Conservation (phyloP, 2,329 filamentous ascomycete genomes). For the Penicillium decumbens region DNA sequence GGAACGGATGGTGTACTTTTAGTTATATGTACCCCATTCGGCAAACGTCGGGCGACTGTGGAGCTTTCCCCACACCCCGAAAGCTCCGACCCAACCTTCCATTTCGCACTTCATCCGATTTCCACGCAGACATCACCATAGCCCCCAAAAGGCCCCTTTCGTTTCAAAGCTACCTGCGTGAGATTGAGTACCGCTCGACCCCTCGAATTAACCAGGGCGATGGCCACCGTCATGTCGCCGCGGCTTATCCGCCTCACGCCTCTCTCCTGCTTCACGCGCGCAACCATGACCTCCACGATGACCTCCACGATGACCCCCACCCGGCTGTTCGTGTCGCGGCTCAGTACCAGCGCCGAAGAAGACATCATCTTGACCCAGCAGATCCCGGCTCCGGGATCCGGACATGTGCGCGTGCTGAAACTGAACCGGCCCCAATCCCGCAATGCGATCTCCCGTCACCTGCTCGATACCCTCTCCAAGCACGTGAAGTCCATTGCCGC, state of each 20-base stretch:
- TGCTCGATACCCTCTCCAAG: slow-evolving; percentile 66
- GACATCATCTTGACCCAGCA: slow-evolving; percentile 62
- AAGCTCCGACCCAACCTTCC: slow-evolving; percentile 6
- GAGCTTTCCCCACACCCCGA: slow-evolving; percentile 24
- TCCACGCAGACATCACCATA: not conserved
- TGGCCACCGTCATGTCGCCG: slow-evolving; percentile 30
- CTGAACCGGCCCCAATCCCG: slow-evolving; percentile 79
- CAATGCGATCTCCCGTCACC: slow-evolving; percentile 80
- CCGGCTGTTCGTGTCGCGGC: slow-evolving; percentile 32
- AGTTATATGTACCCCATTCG: slow-evolving; percentile 6
- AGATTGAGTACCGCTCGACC: slow-evolving; percentile 2
- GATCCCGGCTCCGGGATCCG: slow-evolving; percentile 70
- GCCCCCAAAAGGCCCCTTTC: too few relatives aligned
- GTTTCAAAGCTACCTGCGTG: not conserved
- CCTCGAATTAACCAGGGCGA: slow-evolving; percentile 1
- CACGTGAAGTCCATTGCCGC: slow-evolving; percentile 68
- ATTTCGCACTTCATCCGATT: slow-evolving; percentile 1
- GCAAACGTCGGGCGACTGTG: slow-evolving; percentile 18
- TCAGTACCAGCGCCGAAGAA: slow-evolving; percentile 32
- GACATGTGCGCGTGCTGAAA: slow-evolving; percentile 81
- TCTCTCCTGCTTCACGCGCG: slow-evolving; percentile 14
- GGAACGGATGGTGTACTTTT: slow-evolving; percentile 10
- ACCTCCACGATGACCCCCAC: slow-evolving; percentile 18
- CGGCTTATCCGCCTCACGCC: slow-evolving; percentile 28
- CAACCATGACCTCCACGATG: slow-evolving; percentile 16